Conservation (phyloP, 495 filamentous ascomycete genomes). For the Trichoderma reesei region DNA sequence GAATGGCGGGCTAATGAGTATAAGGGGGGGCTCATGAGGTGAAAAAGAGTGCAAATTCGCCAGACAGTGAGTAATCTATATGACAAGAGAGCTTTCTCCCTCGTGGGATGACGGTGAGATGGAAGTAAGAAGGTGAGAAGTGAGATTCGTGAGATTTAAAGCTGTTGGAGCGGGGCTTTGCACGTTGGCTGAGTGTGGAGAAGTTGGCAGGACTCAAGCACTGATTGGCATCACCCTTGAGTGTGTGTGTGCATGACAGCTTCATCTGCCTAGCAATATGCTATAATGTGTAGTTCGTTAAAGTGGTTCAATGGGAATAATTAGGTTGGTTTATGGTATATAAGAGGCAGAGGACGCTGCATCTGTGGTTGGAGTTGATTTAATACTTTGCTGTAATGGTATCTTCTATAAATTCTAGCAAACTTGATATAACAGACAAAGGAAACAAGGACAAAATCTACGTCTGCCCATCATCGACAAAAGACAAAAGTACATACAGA, state of each 20-base stretch:
- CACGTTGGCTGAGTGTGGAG: background rate
- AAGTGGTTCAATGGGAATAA: too few species aligned
- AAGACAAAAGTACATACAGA: background rate
- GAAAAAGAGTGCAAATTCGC: background rate
- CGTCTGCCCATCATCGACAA: background rate
- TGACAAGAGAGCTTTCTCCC: background rate
- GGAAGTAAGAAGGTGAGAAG: background rate
- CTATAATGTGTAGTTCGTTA: too few species aligned
- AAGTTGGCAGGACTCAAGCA: too few species aligned
- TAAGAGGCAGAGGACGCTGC: too few species aligned
- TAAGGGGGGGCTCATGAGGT: background rate
- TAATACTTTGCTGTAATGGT: background rate
- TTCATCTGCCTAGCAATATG: too few species aligned
- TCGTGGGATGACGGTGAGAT: too few species aligned
- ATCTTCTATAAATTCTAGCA: background rate
- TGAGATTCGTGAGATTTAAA: conserved; percentile 1
- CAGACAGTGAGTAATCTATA: background rate
- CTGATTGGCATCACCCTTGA: too few species aligned
- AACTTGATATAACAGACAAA: too few species aligned
- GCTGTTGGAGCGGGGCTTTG: background rate
- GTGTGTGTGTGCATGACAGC: too few species aligned
- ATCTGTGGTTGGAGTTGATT: too few species aligned
- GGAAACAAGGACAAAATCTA: too few species aligned
- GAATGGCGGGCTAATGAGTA: background rate
- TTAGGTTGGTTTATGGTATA: too few species aligned